A percentile compares a stretch with the other conserved stretches of the same genome.
phyloP scores from a whole-genome alignment of 805 yeast genomes.

The Spathaspora girioi region DNA sequence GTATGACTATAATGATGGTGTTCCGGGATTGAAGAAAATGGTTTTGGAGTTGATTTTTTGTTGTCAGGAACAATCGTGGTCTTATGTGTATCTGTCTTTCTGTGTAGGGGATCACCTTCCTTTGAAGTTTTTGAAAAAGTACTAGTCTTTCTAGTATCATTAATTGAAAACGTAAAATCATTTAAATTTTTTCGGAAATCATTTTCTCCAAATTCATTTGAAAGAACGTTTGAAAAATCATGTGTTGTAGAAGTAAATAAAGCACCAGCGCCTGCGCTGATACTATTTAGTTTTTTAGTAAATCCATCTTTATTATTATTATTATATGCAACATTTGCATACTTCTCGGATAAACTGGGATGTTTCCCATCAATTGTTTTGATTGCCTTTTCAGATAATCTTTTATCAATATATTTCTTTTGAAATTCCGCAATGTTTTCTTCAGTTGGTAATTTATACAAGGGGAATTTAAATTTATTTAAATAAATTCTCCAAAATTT shows the following conservation, averaged over 20 bases:
- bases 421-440: conserved; percentile 22
- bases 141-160: not conserved
- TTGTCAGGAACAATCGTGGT: not conserved
- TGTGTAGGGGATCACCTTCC: not conserved
- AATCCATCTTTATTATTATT: not conserved
- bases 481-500: conserved; percentile 38
- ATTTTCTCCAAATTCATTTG: conserved; percentile 23
- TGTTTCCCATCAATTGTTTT: not conserved
- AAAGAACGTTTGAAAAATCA: conserved; percentile 37
- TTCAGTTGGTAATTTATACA: conserved; percentile 42
- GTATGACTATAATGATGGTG: not conserved
- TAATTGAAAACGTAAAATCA: conserved; percentile 20
- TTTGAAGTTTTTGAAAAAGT: not conserved
- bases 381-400: conserved; percentile 4
- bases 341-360: conserved; percentile 1
- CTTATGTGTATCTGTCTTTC: not conserved
- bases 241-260: conserved; percentile 11
- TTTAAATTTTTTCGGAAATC: conserved; percentile 28
- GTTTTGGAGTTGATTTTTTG: not conserved
- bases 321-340: not conserved
- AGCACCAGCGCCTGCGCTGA: conserved; percentile 5
- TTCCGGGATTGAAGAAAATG: not conserved
- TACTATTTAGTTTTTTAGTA: not conserved
- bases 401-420: conserved; percentile 12
- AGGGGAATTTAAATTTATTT: conserved; percentile 37